Conservation (phyloP, 208 protist species). For the Leptomonas pyrrhocoris region DNA sequence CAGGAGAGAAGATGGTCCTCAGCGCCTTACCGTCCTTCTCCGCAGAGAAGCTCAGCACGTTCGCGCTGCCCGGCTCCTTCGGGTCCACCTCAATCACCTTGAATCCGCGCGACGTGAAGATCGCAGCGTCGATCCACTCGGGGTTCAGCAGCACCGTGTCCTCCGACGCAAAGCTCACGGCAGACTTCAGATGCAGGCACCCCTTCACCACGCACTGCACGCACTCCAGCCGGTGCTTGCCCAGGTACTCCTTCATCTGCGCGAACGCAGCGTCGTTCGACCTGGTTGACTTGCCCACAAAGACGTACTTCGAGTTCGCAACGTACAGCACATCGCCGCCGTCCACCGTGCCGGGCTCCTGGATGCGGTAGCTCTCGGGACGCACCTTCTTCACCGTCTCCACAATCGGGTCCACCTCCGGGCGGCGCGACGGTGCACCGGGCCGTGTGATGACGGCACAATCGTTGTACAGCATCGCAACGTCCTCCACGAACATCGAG, state of each 20-base stretch:
- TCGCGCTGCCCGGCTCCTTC: conserved; percentile 40
- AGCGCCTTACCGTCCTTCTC: conserved; percentile 26
- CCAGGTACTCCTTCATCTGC: conserved; percentile 53
- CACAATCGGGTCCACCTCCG: conserved; percentile 47
- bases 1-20: conserved; percentile 39
- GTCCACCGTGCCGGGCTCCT: conserved; percentile 46
- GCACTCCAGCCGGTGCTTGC: conserved; percentile 47
- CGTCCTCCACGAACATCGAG: conserved; percentile 62
- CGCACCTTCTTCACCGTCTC: conserved; percentile 36
- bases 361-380: conserved; percentile 41
- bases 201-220: conserved; percentile 38
- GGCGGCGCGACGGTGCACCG: conserved; percentile 47
- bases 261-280: conserved; percentile 49
- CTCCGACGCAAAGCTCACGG: conserved; percentile 38
- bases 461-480: conserved; percentile 49
- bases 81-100: conserved; percentile 38
- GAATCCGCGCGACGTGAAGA: conserved; percentile 54
- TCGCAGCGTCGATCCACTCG: conserved; percentile 34
- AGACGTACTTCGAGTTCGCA: conserved; percentile 50
- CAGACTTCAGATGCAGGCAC: conserved; percentile 58
- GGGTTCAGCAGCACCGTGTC: conserved; percentile 46
- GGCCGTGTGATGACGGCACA: conserved; percentile 55
- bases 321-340: conserved; percentile 57
- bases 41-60: conserved; percentile 41
- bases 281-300: conserved; percentile 54